These are phyloP conservation scores for Pythium utonaiense DNA, from an alignment of 352 stramenopile species.

Conservation along the genomic window DNA sequence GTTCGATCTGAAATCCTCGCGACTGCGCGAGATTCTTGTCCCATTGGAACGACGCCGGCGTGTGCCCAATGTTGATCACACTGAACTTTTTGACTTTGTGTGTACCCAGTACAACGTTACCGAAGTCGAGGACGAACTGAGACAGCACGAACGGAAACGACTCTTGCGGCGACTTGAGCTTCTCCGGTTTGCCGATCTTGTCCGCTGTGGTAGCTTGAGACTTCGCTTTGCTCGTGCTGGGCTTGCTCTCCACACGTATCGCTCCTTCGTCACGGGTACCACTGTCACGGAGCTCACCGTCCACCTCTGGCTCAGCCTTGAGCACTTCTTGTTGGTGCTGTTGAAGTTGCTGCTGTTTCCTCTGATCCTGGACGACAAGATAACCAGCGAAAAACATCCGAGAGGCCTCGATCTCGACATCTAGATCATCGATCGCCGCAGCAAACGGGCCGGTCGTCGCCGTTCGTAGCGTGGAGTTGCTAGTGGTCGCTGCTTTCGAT, in stretches of 20 bases:
- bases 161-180: conserved; percentile 28
- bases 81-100: conserved; percentile 91
- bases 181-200: neutral
- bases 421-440: conserved; percentile 52
- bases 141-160: conserved; percentile 79
- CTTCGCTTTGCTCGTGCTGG: no score
- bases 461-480: conserved; percentile 17
- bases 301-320: neutral
- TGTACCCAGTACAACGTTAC: conserved; percentile 90
- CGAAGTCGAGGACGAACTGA: conserved; percentile 92
- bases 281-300: neutral
- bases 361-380: conserved; percentile 51
- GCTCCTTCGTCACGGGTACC: neutral
- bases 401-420: conserved; percentile 80
- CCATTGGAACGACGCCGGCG: conserved; percentile 86
- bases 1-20: conserved; percentile 90
- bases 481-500: conserved; percentile 13
- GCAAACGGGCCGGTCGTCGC: neutral
- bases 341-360: conserved; percentile 24
- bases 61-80: conserved; percentile 89
- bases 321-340: neutral
- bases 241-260: neutral
- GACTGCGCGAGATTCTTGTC: conserved; percentile 90
- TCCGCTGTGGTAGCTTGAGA: no score
- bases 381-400: conserved; percentile 88